Percentiles rank a stretch among this genome's conserved stretches.
These are phyloP conservation scores for Leccinum rimulosum DNA, from an alignment of 768 basidiomycete genomes.

Conservation along the genomic window DNA sequence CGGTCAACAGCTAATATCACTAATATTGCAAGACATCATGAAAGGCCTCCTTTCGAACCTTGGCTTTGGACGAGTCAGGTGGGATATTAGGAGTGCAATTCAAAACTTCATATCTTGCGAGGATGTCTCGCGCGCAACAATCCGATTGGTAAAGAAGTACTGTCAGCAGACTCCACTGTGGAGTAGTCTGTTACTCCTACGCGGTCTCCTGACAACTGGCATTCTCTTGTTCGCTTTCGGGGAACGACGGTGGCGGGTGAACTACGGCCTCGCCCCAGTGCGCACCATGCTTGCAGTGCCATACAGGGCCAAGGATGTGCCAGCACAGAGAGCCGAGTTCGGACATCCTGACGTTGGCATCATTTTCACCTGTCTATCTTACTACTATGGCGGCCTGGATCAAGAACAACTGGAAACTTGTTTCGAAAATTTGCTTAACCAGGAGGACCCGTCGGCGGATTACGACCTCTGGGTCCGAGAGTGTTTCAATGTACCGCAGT, in stretches of 20 bases:
- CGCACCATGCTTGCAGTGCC: slow-evolving; percentile 38
- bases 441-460: slow-evolving; percentile 31
- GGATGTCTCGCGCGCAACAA: not conserved
- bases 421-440: slow-evolving; percentile 29
- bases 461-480: slow-evolving; percentile 33
- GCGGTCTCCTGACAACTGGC: slow-evolving; percentile 33
- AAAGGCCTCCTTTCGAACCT: slow-evolving; percentile 14
- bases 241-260: slow-evolving; percentile 39
- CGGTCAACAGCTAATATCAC: slow-evolving; percentile 11
- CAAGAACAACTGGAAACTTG: slow-evolving; percentile 26
- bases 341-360: slow-evolving; percentile 38
- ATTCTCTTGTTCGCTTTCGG: slow-evolving; percentile 30
- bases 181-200: slow-evolving; percentile 29
- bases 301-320: slow-evolving; percentile 39
- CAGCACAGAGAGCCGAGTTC: slow-evolving; percentile 36
- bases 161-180: slow-evolving; percentile 10
- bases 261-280: slow-evolving; percentile 33
- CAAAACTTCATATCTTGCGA: slow-evolving; percentile 23
- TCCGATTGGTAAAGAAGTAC: slow-evolving; percentile 9
- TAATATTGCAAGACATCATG: slow-evolving; percentile 18
- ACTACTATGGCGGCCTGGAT: slow-evolving; percentile 36
- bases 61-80: slow-evolving; percentile 13
- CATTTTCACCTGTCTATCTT: slow-evolving; percentile 35
- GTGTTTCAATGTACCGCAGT: slow-evolving; percentile 16
- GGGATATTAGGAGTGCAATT: slow-evolving; percentile 6